These are phyloP conservation scores for Gautieria morchelliformis DNA, from an alignment of 768 basidiomycete genomes.

Conservation along the genomic window DNA sequence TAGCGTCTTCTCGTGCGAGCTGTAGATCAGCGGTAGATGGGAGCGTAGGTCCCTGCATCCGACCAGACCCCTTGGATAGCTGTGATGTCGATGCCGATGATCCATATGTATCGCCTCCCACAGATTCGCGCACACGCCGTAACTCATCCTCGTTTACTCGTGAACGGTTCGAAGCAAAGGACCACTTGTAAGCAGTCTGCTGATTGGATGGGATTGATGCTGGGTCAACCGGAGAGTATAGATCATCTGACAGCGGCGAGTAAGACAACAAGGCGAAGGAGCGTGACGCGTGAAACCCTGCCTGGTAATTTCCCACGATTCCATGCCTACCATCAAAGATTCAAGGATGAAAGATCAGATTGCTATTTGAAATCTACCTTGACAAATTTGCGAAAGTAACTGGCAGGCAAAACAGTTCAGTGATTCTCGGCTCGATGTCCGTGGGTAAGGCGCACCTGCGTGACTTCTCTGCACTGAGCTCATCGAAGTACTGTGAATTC, in stretches of 20 bases:
- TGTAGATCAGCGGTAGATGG: slow-evolving; percentile 62
- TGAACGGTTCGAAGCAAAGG: slow-evolving; percentile 60
- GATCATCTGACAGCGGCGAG: slow-evolving; percentile 27
- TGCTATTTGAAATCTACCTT: slow-evolving; percentile 37
- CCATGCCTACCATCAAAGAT: slow-evolving; percentile 46
- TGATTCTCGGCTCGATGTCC: slow-evolving; percentile 16
- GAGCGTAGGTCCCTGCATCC: slow-evolving; percentile 56
- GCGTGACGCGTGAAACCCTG: slow-evolving; percentile 20
- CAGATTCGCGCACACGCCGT: slow-evolving; percentile 48
- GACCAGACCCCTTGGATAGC: slow-evolving; percentile 21
- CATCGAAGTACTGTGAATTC: slow-evolving; percentile 65
- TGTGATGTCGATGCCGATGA: slow-evolving; percentile 11
- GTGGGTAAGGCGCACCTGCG: slow-evolving; percentile 42
- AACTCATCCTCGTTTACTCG: slow-evolving; percentile 51
- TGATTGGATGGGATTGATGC: slow-evolving; percentile 46
- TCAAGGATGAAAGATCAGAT: not conserved
- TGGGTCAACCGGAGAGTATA: slow-evolving; percentile 56
- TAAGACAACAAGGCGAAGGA: not conserved
- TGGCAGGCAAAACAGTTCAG: slow-evolving; percentile 20
- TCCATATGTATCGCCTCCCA: slow-evolving; percentile 37
- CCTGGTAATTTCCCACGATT: slow-evolving; percentile 68
- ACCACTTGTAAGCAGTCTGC: slow-evolving; percentile 84
- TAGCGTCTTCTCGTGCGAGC: slow-evolving; percentile 53
- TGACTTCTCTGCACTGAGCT: slow-evolving; percentile 73
- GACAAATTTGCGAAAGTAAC: slow-evolving; percentile 90